Base-by-base conservation (phyloP, 352 stramenopile species). In the Phytophthora fragariae region DNA sequence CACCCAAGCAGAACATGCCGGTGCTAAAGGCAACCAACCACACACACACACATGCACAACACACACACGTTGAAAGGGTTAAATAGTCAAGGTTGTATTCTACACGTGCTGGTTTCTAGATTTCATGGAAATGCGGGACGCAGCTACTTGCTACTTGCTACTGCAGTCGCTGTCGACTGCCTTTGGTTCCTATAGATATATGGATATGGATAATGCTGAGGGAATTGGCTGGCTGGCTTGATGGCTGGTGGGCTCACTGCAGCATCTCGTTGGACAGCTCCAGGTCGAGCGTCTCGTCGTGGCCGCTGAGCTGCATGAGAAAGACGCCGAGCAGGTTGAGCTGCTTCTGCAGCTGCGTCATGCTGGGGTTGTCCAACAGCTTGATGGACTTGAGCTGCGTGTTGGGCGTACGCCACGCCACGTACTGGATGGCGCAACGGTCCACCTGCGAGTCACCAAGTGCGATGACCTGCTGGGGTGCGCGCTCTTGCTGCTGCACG, bases 371-470 rank as follows among this genome's bases (percentile, higher is more conserved):
- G 24, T 92, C 84, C 60, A 95, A 67, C 57, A 95, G 78, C 70
- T 94, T 94, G 66, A 95, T 81, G 8, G 82, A 93, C 74, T 94
- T 95, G 62, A 92, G 73, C 62, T 83, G 82, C 47, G 82, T 71
- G 29, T 85, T 76, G 14, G 79, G 73, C 52, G 83, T 80, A 53
- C 77, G 82, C 10, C 77, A 69, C 8, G 81, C 83, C 12, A 93
- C 82, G 41, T 89, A 90, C 65, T 93, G 85, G 39, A 93, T 86
- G 37, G 86, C 89, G 21, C 80, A 85, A 68, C 86, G 85, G 68
- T 95, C 89, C 31, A 90, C 76, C 21, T 82, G 74, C 49, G 89
- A 92, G 70, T 95, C 89, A 27, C 89, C 89, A 2, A 94, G 64
- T 2, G 86, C 86, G 57, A 95, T 88, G 17, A 95, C 81, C 57